Conservation (phyloP, 2,329 filamentous ascomycete genomes). For the Colletotrichum kahawae region DNA sequence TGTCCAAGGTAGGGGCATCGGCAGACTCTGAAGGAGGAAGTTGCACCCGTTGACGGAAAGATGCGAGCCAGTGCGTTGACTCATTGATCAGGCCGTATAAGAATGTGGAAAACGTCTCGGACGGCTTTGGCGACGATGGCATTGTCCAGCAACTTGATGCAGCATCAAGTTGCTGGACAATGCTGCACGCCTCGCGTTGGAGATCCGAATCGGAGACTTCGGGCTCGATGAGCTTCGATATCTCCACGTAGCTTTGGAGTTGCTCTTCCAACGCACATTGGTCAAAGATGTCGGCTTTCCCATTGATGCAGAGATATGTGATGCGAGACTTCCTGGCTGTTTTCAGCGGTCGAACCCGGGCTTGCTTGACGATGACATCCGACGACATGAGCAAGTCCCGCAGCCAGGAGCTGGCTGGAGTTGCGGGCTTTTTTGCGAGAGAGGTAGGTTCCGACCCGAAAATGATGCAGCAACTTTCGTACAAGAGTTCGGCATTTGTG, state of each 20-base stretch:
- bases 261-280: constrained; percentile 9
- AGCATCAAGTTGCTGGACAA: neutral
- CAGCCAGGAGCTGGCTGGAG: constrained; percentile 28
- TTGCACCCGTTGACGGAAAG: constrained; percentile 1
- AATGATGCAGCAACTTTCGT: constrained; percentile 19
- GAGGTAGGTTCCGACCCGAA: constrained; percentile 24
- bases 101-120: neutral
- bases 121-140: neutral
- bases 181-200: constrained; percentile 4
- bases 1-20: neutral
- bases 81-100: neutral
- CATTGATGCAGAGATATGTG: constrained; percentile 18
- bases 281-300: constrained; percentile 15
- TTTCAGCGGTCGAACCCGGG: constrained; percentile 15
- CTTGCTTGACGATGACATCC: constrained; percentile 18
- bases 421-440: constrained; percentile 13
- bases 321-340: neutral
- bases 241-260: constrained; percentile 6
- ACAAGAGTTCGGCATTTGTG: constrained; percentile 6
- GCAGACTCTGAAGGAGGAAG: neutral
- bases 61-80: constrained; percentile 1
- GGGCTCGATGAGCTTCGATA: neutral
- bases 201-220: neutral
- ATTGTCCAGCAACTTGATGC: neutral
- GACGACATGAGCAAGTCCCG: constrained; percentile 27